Conservation (phyloP, 768 basidiomycete genomes). For the Lepiota venenata region DNA sequence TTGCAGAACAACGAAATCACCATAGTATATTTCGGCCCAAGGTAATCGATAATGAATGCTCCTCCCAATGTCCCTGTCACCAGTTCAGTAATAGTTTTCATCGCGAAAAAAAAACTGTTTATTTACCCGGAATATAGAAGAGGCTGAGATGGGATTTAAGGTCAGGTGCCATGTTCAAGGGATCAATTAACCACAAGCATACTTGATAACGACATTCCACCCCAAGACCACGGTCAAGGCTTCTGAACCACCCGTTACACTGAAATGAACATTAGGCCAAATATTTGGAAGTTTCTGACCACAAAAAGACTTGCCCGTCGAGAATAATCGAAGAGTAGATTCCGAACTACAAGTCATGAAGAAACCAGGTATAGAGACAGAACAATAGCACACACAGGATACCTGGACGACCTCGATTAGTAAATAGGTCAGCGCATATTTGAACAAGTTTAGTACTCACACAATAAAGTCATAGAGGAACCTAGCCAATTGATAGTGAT, state of each 20-base stretch:
- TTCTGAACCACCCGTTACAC: constrained; percentile 51
- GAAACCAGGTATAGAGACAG: background rate
- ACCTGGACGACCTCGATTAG: constrained; percentile 31
- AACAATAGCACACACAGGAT: constrained; percentile 48
- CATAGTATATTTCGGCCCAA: constrained; percentile 79
- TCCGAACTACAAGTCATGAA: constrained; percentile 52
- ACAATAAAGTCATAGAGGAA: constrained; percentile 82
- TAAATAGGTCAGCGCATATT: background rate
- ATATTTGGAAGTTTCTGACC: background rate
- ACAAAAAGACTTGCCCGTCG: constrained; percentile 41
- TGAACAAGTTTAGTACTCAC: constrained; percentile 34
- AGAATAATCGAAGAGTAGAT: constrained; percentile 80
- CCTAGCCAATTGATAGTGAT: constrained; percentile 24
- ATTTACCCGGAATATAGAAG: constrained; percentile 37
- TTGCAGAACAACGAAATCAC: constrained; percentile 27
- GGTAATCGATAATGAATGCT: constrained; percentile 70
- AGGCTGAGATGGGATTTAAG: constrained; percentile 17
- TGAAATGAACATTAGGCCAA: constrained; percentile 18
- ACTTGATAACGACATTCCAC: constrained; percentile 87
- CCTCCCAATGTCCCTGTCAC: constrained; percentile 55
- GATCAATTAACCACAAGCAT: constrained; percentile 17
- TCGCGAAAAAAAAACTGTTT: background rate
- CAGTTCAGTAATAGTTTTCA: constrained; percentile 42
- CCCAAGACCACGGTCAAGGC: constrained; percentile 68
- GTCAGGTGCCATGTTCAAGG: background rate